Percentiles rank a stretch among this genome's conserved stretches.
Evolutionary conservation across 148 eudicot genomes (phyloP).

Genomic region (Rhododendron ferrugineum): DNA sequence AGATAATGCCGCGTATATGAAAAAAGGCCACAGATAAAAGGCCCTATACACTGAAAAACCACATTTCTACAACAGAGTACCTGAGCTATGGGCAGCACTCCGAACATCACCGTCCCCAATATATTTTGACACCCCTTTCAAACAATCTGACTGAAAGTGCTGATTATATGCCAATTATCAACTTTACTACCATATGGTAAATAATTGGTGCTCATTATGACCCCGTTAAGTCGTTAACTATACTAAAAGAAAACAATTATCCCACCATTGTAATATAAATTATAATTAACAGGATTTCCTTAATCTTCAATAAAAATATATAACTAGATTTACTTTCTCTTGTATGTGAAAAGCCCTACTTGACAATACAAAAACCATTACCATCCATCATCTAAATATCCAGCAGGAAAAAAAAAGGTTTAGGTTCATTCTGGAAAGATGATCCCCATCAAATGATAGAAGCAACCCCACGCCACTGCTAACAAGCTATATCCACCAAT

Average conservation of each 20-base stretch:
- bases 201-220: not conserved
- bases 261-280: not conserved
- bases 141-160: not conserved
- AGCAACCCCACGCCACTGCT: not conserved
- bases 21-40: not conserved
- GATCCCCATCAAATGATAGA: not conserved
- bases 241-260: not conserved
- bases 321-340: not conserved
- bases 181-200: not conserved
- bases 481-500: slow-evolving; percentile 1
- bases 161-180: not conserved
- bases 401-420: not conserved
- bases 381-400: not conserved
- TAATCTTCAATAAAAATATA: not conserved
- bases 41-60: not conserved
- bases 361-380: not conserved
- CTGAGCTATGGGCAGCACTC: not conserved
- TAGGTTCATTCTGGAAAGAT: not conserved
- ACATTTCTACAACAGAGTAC: not conserved
- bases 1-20: not conserved
- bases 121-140: not conserved
- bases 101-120: not conserved
- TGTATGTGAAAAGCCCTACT: not conserved
- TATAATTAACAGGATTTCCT: not conserved
- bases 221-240: no score